A percentile compares a stretch with the other conserved stretches of the same genome.
phyloP scores from a whole-genome alignment of 179 eudicot species.

The Vitellaria paradoxa region DNA sequence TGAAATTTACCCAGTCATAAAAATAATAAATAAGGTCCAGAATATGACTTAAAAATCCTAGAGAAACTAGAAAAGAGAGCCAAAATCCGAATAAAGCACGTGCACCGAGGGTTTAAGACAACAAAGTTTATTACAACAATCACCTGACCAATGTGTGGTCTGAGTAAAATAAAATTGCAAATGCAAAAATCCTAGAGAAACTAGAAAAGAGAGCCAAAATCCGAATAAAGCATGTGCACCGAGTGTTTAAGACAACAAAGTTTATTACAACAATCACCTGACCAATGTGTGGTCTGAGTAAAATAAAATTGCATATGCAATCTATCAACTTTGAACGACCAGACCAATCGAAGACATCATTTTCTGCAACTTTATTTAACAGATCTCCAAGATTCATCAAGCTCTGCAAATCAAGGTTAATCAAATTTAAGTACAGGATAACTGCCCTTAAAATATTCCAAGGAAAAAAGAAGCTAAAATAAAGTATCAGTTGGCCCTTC shows the following conservation, averaged over 20 bases:
- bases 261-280: constrained; percentile 54
- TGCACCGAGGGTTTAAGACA: background rate
- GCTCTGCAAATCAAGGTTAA: constrained; percentile 41
- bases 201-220: background rate
- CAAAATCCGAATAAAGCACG: background rate
- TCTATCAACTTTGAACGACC: constrained; percentile 76
- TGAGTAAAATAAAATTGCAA: constrained; percentile 62
- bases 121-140: constrained; percentile 13
- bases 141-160: constrained; percentile 88
- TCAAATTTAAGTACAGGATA: background rate
- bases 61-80: background rate
- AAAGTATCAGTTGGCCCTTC: background rate
- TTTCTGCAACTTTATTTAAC: constrained; percentile 61
- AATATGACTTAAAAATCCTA: background rate
- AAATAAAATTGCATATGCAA: constrained; percentile 73
- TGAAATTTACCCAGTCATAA: background rate
- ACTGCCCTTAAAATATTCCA: background rate
- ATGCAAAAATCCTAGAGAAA: constrained; percentile 31
- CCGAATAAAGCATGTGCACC: background rate
- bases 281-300: constrained; percentile 64
- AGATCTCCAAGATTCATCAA: constrained; percentile 64
- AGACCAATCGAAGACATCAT: constrained; percentile 66
- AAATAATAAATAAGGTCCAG: background rate
- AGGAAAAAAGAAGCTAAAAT: background rate
- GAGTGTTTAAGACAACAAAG: background rate